Base-by-base conservation (phyloP, 345 rosid species). In the Eucalyptus pauciflora region DNA sequence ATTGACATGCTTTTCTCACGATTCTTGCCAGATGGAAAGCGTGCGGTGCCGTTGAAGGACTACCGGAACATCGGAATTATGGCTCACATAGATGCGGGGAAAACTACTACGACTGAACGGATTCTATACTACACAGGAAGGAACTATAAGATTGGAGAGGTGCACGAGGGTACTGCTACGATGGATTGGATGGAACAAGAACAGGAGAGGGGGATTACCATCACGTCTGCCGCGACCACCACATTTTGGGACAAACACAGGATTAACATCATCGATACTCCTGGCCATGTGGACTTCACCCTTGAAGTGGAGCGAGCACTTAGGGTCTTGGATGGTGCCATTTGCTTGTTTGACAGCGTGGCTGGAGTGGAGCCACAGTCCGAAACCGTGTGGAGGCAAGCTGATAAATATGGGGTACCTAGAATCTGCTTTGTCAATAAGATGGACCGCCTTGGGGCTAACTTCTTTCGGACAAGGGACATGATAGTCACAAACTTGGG, bases 131-230 rank as follows among this genome's bases (percentile, higher is more conserved):
- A 96, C 89, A 96, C 99, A 1, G 99, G 99, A 88, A 93, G 99
- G 91, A 98, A 98, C 94, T 98, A 98, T 92, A 98, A 98, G 91
- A 98, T 98, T 45, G 99, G 99, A 10, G 99, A 98, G 92, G 99
- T 98, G 13, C 99, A 97, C 13, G 99, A 98, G 90, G 99, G 98
- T 85, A 98, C 99, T 7, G 99, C 99, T 62, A 98, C 99, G 43
- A 98, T 98, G 99, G 99, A 98, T 90, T 98, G 99, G 99, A 98
- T 98, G 99, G 99, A 98, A 89, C 99, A 98, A 93, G 99, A 98
- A 88, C 99, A 98, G 89, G 99, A 98, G 91, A 95, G 99, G 94
- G 99, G 99, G 89, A 96, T 98, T 90, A 98, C 99, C 50, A 96
- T 98, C 46, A 97, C 99, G 37, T 96, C 99, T 16, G 99, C 99